Conservation (phyloP, 2,329 filamentous ascomycete species). For the Ramichloridium luteum region DNA sequence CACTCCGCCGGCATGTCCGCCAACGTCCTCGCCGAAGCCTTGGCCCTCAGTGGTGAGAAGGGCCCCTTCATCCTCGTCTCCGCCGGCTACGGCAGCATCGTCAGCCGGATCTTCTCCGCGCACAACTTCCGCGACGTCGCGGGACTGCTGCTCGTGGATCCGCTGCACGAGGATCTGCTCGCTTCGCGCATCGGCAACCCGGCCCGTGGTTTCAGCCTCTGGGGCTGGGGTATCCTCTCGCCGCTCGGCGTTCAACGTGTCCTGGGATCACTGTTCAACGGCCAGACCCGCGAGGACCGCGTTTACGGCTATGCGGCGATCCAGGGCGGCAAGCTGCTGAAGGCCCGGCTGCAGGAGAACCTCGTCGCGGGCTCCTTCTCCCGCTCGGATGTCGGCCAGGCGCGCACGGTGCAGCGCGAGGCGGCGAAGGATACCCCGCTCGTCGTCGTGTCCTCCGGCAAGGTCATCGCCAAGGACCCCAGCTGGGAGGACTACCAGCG, state of each 20-base stretch:
- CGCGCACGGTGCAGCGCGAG: conserved; percentile 72
- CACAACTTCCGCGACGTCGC: conserved; percentile 63
- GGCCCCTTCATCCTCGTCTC: conserved; percentile 84
- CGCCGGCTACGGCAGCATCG: conserved; percentile 75
- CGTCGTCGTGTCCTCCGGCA: conserved; percentile 70
- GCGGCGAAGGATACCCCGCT: conserved; percentile 61
- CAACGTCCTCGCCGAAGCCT: conserved; percentile 75
- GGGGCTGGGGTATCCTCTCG: conserved; percentile 73
- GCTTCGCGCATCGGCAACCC: conserved; percentile 50
- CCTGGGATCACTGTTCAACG: conserved; percentile 67
- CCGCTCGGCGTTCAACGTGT: conserved; percentile 77
- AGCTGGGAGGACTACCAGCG: conserved; percentile 77
- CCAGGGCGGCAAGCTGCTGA: conserved; percentile 72
- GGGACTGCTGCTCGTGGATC: conserved; percentile 76
- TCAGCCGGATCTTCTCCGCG: conserved; percentile 81
- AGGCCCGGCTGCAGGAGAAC: conserved; percentile 84
- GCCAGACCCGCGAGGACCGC: conserved; percentile 68
- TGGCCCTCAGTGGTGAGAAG: conserved; percentile 65
- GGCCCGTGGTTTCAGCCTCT: conserved; percentile 67
- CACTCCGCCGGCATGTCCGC: conserved; percentile 88
- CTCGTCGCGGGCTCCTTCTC: conserved; percentile 76
- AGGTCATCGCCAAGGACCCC: conserved; percentile 51
- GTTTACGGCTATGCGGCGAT: conserved; percentile 70
- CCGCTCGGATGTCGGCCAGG: conserved; percentile 67
- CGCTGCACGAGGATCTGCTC: conserved; percentile 78